Base-by-base conservation (phyloP, 805 yeast genomes). In the Pichia insulana region DNA sequence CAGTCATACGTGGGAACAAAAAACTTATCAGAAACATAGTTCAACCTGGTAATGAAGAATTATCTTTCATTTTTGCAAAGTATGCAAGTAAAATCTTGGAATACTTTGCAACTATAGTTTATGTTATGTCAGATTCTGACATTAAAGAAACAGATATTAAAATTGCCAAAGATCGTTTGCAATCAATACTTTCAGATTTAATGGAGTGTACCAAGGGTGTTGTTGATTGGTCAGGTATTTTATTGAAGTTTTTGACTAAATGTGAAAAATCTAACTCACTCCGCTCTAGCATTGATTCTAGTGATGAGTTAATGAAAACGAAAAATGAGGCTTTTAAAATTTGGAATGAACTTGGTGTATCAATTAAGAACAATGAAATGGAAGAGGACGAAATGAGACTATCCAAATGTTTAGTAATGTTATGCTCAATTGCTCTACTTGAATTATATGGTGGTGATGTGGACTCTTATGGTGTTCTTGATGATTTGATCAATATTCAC, bases 361-460 rank as follows among this genome's bases (percentile, higher is more conserved):
- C 19, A 13, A 27, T 80, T 18, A 74, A 72, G 49, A 52, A 59
- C 2, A 72, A 73, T 41, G 38, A 47, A 8, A 59, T 54, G 37
- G 32, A 34, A 19, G 37, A 63, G 4, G 28, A 12, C 32, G 15
- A 27, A 27, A 10, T 3, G 26, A 39, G 39, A 48, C 46, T 35
- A 57, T 30, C 44, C 73, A 76, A 50, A 57, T 80, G 47, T 34
- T 81, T 90, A 54, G 94, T 87, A 59, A 64, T 85, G 30, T 65
- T 90, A 36, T 74, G 84, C 43, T 81, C 96, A 0, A 76, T 84
- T 73, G 80, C 81, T 3, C 61, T 88, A 18, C 56, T 90, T 12
- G 95, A 87, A 58, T 68, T 89, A 28, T 88, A 80, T 55, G 66
- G 78, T 42, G 94, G 89, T 19, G 87, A 75, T 50, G 67, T 78